Percentiles rank a stretch among this genome's conserved stretches.
Conservation (phyloP, 78 protist genomes). For the Anaeramoeba ignava region DNA sequence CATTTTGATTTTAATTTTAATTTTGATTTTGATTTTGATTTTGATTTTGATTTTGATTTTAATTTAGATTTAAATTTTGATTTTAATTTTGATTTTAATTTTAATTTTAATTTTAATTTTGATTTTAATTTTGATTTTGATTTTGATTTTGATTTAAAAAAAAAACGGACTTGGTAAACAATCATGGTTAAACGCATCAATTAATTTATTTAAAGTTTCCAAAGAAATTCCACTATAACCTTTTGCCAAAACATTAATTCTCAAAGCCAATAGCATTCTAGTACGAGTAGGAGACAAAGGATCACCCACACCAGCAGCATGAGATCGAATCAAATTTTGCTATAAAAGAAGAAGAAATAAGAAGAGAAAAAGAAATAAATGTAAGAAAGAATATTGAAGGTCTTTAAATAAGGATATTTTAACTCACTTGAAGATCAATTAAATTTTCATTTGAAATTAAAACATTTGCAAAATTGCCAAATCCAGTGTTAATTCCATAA, state of each 20-base stretch:
- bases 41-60: constrained; percentile 33
- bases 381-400: too few relatives aligned
- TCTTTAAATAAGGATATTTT: too few relatives aligned
- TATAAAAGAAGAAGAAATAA: constrained; percentile 35
- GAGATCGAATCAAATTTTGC: constrained; percentile 69
- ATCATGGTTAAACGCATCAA: constrained; percentile 41
- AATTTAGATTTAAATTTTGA: too few relatives aligned
- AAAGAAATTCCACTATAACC: constrained; percentile 48
- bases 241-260: constrained; percentile 63
- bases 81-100: too few relatives aligned
- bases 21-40: neutral
- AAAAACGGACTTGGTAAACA: constrained; percentile 54
- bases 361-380: too few relatives aligned
- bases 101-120: too few relatives aligned
- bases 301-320: constrained; percentile 71
- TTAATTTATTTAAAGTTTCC: constrained; percentile 27
- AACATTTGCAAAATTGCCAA: neutral
- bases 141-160: too few relatives aligned
- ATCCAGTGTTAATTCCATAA: neutral
- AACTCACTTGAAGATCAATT: neutral
- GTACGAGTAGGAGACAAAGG: constrained; percentile 51
- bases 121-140: too few relatives aligned
- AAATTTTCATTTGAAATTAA: neutral
- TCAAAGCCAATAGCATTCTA: constrained; percentile 37
- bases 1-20: too few relatives aligned